These are phyloP conservation scores for Gypsophila paniculata DNA, from an alignment of 179 eudicot species.

Conservation along the genomic window DNA sequence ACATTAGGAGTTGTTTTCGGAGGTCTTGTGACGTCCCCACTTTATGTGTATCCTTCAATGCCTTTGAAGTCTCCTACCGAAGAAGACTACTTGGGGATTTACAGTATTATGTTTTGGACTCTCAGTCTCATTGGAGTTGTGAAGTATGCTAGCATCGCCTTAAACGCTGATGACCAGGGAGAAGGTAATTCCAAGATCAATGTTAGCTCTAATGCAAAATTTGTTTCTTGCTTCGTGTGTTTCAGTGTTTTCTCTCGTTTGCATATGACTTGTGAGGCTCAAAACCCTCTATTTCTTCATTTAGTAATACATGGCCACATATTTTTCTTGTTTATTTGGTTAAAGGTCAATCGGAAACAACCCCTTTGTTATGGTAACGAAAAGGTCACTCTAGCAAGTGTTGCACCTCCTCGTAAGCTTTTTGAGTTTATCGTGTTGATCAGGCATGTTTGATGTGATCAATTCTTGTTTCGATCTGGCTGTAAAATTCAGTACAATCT, in stretches of 20 bases:
- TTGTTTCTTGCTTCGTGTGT: neutral
- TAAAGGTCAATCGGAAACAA: too few species aligned
- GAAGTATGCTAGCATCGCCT: constrained; percentile 54
- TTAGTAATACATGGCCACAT: too few species aligned
- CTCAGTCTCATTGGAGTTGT: constrained; percentile 60
- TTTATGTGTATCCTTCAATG: constrained; percentile 73
- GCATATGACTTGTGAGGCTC: neutral
- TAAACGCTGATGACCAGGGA: constrained; percentile 67
- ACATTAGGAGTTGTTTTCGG: constrained; percentile 73
- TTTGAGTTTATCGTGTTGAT: too few species aligned
- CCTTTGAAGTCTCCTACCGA: constrained; percentile 54
- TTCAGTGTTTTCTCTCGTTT: neutral
- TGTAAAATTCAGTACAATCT: too few species aligned
- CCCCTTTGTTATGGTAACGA: too few species aligned
- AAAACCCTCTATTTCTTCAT: neutral
- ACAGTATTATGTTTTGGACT: constrained; percentile 68
- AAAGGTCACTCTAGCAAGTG: too few species aligned
- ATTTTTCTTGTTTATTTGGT: too few species aligned
- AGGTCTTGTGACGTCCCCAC: constrained; percentile 73
- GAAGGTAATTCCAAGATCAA: constrained; percentile 39
- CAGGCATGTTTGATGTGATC: too few species aligned
- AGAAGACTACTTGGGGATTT: constrained; percentile 62
- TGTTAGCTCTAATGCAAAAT: neutral
- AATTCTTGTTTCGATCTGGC: too few species aligned
- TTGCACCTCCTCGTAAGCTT: neutral